These are phyloP conservation scores for Emmonsiellopsis sp. DNA, from an alignment of 2,329 filamentous ascomycete species.

Conservation along the genomic window DNA sequence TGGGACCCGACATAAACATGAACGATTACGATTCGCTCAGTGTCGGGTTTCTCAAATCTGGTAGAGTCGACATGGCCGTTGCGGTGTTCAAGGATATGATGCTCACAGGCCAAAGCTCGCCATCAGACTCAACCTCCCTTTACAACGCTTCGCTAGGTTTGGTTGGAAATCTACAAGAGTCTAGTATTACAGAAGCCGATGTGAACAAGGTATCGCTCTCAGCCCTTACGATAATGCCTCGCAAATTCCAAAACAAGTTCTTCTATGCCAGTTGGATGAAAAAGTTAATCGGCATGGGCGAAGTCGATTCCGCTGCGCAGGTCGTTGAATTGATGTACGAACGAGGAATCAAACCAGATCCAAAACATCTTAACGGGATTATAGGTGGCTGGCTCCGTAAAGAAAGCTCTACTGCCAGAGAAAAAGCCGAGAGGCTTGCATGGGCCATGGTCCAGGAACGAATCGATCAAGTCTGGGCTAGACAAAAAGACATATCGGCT, in stretches of 20 bases:
- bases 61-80: slow-evolving; percentile 58
- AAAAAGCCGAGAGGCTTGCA: slow-evolving; percentile 58
- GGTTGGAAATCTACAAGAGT: slow-evolving; percentile 32
- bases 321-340: slow-evolving; percentile 69
- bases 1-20: slow-evolving; percentile 56
- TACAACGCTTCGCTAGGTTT: slow-evolving; percentile 34
- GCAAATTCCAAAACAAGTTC: slow-evolving; percentile 58
- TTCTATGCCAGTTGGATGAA: slow-evolving; percentile 87
- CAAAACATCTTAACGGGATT: slow-evolving; percentile 73
- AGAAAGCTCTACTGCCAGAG: slow-evolving; percentile 44
- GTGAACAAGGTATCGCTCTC: slow-evolving; percentile 42
- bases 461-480: slow-evolving; percentile 50
- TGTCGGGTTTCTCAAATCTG: slow-evolving; percentile 58
- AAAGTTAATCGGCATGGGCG: slow-evolving; percentile 63
- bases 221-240: slow-evolving; percentile 45
- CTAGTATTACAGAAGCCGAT: slow-evolving; percentile 32
- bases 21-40: slow-evolving; percentile 69
- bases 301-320: slow-evolving; percentile 60
- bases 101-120: slow-evolving; percentile 45
- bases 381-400: slow-evolving; percentile 69
- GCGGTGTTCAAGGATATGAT: slow-evolving; percentile 87
- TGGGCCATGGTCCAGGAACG: slow-evolving; percentile 70
- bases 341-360: slow-evolving; percentile 57
- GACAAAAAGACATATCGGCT: slow-evolving; percentile 10
- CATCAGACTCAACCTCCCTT: slow-evolving; percentile 37